Base-by-base conservation (phyloP, 1,139 yeast species). In the Pichia sp. region DNA sequence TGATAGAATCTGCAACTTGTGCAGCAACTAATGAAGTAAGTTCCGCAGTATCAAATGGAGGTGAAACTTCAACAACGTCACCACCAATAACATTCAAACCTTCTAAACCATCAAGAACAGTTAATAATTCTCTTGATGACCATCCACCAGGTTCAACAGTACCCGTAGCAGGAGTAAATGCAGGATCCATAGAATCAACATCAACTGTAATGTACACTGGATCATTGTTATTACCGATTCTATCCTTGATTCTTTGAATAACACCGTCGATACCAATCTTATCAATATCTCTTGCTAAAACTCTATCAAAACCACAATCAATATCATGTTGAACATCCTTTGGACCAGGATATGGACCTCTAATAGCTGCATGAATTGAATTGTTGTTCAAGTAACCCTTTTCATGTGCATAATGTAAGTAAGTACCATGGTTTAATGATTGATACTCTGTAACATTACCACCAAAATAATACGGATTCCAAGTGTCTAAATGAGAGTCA, bases 11-110 rank as follows among this genome's bases (percentile, higher is more conserved):
- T 18, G 39, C 46, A 20, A 44, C 78, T 23, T 74, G 73, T 2
- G 81, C 76, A 11, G 81, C 82, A 15, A 79, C 79, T 56, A 76
- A 67, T 44, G 74, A 67, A 3, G 82, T 77, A 48, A 75, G 70
- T 49, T 72, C 81, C 35, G 76, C 70, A 29, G 72, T 67, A 55
- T 76, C 82, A 51, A 64, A 75, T 1, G 80, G 77, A 4, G 82
- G 82, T 51, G 77, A 70, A 22, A 77, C 82, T 56, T 77, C 82
- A n/a, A 77, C 82, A 27, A 77, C 77, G 56, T 77, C 82, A 43
- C 75, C 80, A 11, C 82, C 82, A 29, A 77, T 68, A 43, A 77
- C 58, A 52, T 76, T 69, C 72, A 44, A 30, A 16, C 46, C 46
- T 25, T 44, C 46, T n/a, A 37, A 18, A 36, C 40, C 45, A 26